Conservation (phyloP, 306 rosid species). For the Prunus salicina region DNA sequence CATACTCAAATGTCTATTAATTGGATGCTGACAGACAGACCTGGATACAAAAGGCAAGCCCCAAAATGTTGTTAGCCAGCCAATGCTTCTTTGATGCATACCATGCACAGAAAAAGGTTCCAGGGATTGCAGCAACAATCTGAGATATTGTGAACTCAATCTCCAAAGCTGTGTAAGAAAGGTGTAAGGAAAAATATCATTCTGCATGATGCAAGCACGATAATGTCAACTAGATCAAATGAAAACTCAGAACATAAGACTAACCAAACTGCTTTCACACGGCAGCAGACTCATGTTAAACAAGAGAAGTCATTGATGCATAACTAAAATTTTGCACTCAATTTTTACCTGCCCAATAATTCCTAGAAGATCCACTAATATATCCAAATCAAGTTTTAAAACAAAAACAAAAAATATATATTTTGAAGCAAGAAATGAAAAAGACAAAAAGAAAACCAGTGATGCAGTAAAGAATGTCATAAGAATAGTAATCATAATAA, state of each 20-base stretch:
- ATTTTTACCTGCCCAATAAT: neutral
- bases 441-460: neutral
- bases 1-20: neutral
- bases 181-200: constrained; percentile 56
- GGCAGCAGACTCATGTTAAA: constrained; percentile 7
- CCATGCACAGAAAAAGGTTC: constrained; percentile 97
- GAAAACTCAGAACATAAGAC: constrained; percentile 16
- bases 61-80: constrained; percentile 93
- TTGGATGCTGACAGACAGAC: constrained; percentile 49
- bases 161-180: constrained; percentile 90
- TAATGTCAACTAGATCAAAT: constrained; percentile 49
- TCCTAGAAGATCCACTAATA: neutral
- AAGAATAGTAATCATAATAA: constrained; percentile 7
- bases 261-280: neutral
- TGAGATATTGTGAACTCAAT: constrained; percentile 95
- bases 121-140: constrained; percentile 85
- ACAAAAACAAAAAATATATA: neutral
- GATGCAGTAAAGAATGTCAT: neutral
- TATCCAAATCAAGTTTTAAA: neutral
- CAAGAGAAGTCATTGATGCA: neutral
- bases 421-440: neutral
- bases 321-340: neutral
- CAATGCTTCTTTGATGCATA: constrained; percentile 90
- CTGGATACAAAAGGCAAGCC: constrained; percentile 98
- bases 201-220: constrained; percentile 50